phyloP scores from a whole-genome alignment of 2,329 filamentous ascomycete species.

The Diaporthe sp. region DNA sequence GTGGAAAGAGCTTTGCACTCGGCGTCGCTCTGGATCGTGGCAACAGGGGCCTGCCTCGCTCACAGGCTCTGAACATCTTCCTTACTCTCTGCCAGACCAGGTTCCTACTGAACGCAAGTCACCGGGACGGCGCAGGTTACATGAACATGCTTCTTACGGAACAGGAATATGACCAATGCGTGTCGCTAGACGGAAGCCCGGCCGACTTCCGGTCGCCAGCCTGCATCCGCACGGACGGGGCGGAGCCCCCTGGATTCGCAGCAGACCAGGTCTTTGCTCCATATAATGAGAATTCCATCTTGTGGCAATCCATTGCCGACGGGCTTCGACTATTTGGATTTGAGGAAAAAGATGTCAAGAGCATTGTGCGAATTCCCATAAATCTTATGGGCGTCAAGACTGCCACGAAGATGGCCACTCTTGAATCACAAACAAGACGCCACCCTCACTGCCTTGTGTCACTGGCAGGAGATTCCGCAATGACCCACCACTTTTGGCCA shows the following conservation, averaged over 20 bases:
- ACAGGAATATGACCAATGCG: conserved; percentile 54
- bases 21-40: conserved; percentile 52
- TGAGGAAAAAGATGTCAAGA: conserved; percentile 54
- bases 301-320: conserved; percentile 53
- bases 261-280: conserved; percentile 52
- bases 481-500: conserved; percentile 56
- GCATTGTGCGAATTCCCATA: conserved; percentile 54
- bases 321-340: conserved; percentile 55
- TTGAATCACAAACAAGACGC: conserved; percentile 47
- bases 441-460: conserved; percentile 51
- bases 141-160: conserved; percentile 56
- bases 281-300: conserved; percentile 48
- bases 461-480: conserved; percentile 53
- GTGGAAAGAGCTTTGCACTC: conserved; percentile 52
- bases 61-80: conserved; percentile 54
- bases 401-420: conserved; percentile 49
- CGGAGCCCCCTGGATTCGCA: conserved; percentile 49
- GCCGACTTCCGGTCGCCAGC: conserved; percentile 52
- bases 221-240: conserved; percentile 49
- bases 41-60: conserved; percentile 52
- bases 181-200: conserved; percentile 49
- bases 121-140: conserved; percentile 52
- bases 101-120: conserved; percentile 54
- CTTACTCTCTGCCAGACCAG: conserved; percentile 54
- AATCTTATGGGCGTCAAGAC: conserved; percentile 53